These are phyloP conservation scores for Xylaria acuta DNA, from an alignment of 495 filamentous ascomycete species.

Conservation along the genomic window DNA sequence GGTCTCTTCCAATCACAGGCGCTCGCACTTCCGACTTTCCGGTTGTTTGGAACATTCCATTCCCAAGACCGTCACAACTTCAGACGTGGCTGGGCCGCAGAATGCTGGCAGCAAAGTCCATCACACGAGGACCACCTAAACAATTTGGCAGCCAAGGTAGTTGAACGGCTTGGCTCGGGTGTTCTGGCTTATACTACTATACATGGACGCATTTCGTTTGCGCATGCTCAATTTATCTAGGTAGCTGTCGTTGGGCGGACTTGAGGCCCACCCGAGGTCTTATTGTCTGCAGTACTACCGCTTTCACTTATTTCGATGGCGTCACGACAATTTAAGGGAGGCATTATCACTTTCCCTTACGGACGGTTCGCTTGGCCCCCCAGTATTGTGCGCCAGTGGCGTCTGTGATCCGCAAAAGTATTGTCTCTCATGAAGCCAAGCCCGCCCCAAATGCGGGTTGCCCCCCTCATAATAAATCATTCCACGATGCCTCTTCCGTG, in stretches of 20 bases:
- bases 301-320: slow-evolving; percentile 16
- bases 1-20: background rate
- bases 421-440: slow-evolving; percentile 13
- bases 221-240: background rate
- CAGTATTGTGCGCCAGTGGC: slow-evolving; percentile 6
- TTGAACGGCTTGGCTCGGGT: slow-evolving; percentile 12
- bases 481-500: slow-evolving; percentile 21
- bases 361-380: background rate
- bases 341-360: background rate
- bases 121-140: slow-evolving; percentile 17
- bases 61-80: background rate
- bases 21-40: slow-evolving; percentile 9
- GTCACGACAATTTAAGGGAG: slow-evolving; percentile 22
- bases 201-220: slow-evolving; percentile 1
- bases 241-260: slow-evolving; percentile 10
- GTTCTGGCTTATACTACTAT: background rate
- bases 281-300: slow-evolving; percentile 22
- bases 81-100: background rate
- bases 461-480: slow-evolving; percentile 10
- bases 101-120: slow-evolving; percentile 9
- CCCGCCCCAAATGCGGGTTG: slow-evolving; percentile 2
- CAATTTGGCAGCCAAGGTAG: background rate
- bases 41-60: slow-evolving; percentile 6
- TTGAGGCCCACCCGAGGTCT: slow-evolving; percentile 7
- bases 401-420: slow-evolving; percentile 1